Evolutionary conservation across 169 alveolate genomes (phyloP).

Genomic region (Pseudocohnilembus persalinus): DNA sequence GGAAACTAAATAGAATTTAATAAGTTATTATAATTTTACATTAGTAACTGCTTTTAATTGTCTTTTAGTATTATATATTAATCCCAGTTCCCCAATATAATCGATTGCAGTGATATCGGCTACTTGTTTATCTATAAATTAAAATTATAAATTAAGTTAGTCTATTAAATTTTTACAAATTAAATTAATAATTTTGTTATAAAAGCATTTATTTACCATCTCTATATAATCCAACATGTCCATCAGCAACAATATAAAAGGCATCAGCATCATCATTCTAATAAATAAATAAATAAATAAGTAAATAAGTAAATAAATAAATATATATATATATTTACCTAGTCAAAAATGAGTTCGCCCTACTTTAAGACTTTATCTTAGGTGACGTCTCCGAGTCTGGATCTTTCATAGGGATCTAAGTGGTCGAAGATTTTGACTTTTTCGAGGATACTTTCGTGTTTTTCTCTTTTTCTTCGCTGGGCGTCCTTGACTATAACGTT

Average conservation of each 20-base stretch:
- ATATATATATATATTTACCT: constrained; percentile 46
- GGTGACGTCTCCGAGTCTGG: constrained; percentile 68
- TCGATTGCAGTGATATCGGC: constrained; percentile 58
- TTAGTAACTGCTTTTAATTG: constrained; percentile 75
- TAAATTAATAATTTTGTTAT: neutral
- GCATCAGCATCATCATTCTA: constrained; percentile 92
- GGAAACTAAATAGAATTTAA: neutral
- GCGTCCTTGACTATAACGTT: constrained; percentile 63
- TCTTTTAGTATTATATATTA: constrained; percentile 81
- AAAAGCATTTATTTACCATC: neutral
- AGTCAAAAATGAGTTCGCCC: constrained; percentile 69
- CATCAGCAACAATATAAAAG: constrained; percentile 92
- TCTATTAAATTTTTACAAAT: neutral
- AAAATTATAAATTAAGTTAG: constrained; percentile 57
- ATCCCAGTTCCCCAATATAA: constrained; percentile 88
- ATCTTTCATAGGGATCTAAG: constrained; percentile 73
- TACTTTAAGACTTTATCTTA: constrained; percentile 45
- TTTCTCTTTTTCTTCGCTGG: constrained; percentile 64
- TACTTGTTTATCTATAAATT: constrained; percentile 45
- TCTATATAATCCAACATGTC: constrained; percentile 75
- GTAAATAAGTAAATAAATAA: neutral
- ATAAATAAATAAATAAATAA: neutral
- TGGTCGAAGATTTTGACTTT: constrained; percentile 57
- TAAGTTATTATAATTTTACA: constrained; percentile 41
- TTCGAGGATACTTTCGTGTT: constrained; percentile 59